phyloP scores from a whole-genome alignment of 2,329 filamentous ascomycete species.

The Coniochaeta sp. region DNA sequence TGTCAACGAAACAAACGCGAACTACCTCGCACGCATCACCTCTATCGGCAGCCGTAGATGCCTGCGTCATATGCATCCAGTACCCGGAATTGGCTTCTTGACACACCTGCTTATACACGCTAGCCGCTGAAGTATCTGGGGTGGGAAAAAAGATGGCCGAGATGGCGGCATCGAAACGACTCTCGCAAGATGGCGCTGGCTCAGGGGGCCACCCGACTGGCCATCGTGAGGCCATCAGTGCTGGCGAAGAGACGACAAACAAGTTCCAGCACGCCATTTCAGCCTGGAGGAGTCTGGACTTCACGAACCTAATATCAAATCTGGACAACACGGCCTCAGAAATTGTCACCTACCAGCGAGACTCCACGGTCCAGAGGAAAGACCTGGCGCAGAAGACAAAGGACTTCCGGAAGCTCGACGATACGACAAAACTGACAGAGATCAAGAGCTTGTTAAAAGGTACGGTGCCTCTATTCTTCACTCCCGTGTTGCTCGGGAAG shows the following conservation, averaged over 20 bases:
- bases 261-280: slow-evolving; percentile 96
- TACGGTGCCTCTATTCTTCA: slow-evolving; percentile 26
- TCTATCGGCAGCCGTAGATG: not conserved
- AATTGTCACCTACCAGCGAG: slow-evolving; percentile 85
- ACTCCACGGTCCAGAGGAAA: slow-evolving; percentile 92
- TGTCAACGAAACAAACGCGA: not conserved
- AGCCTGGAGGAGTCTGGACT: slow-evolving; percentile 95
- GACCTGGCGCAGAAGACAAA: slow-evolving; percentile 99
- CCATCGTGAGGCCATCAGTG: slow-evolving; percentile 16
- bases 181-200: slow-evolving; percentile 17
- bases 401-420: slow-evolving; percentile 90
- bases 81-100: not conserved
- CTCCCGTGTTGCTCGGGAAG: too few species aligned
- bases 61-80: not conserved
- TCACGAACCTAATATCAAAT: slow-evolving; percentile 73
- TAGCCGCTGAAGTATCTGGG: not conserved
- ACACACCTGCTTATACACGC: too few species aligned
- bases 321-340: slow-evolving; percentile 94
- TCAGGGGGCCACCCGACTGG: slow-evolving; percentile 3
- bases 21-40: not conserved
- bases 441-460: slow-evolving; percentile 86
- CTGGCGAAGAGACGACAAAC: slow-evolving; percentile 56
- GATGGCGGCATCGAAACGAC: not conserved
- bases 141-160: not conserved
- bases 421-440: slow-evolving; percentile 76